Evolutionary conservation across 2,329 filamentous ascomycete species (phyloP), one percentile per base, ranked within the genome.

Genomic region (Fonsecaea erecta): DNA sequence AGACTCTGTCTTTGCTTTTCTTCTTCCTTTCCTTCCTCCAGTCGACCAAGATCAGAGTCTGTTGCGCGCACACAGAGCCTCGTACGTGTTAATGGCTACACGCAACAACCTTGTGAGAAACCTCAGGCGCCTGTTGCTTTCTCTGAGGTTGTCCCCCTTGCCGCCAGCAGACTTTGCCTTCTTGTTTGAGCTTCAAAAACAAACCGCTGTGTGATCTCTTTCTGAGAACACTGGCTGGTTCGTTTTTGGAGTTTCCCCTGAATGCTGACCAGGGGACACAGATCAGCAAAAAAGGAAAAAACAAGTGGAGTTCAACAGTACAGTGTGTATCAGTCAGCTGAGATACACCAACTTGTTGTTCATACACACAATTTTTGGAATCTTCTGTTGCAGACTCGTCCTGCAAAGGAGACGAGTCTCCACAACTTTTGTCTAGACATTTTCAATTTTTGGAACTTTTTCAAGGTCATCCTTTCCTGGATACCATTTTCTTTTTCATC

Each of bases 401-500:
- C 8, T 30, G 3, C 28, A 30, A 30, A 3, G 8, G 28, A 30
- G 8, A 37, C 35, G 14, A n/a, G n/a, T n/a, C n/a, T n/a, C 35
- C 35, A 37, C 11, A 37, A 37, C 2, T 37, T 16, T 37, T 37
- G 14, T 40, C 37, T 18, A 18, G 37, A 40, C 37, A n/a, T 7
- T 37, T n/a, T 40, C 37, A 43, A 48, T 43, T 43, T 52, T 34
- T 62, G 60, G n/a, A 21, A 30, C 35, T 43, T 52, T 37, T 11
- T 48, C 35, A 28, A 16, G 26, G 21, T 30, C 56, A 18, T 55
- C 28, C 40, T 51, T n/a, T n/a, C n/a, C n/a, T 24, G 51, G 24
- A 21, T 5, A 28, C 3, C n/a, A 26, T 51, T 35, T 11, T 46
- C 60, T 64, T 64, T 64, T 64, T 64, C 62, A 64, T 60, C 48